Evolutionary conservation across 371 early-diverging fungal species (phyloP), one percentile per base, ranked within the genome.

Genomic region (Mucor mucedo): DNA sequence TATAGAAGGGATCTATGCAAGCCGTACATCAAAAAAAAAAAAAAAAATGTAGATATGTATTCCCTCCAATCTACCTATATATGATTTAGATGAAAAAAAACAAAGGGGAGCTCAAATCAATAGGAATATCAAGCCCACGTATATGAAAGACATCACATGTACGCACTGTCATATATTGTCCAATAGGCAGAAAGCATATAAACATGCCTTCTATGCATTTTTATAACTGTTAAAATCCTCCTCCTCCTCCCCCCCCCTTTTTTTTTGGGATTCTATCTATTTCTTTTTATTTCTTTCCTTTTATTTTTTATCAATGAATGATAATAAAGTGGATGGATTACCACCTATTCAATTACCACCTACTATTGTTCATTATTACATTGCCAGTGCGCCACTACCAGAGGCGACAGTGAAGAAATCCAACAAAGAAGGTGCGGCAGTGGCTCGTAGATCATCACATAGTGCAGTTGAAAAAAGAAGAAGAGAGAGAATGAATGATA

Each of bases 401-500:
- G 21, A 21, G 21, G 21, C 55, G 38, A 38, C 50, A 50, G 13
- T 53, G 21, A 28, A 16, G 14, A 33, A 48, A 21, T n/a, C 33
- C 2, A 30, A n/a, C 3, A 42, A 42, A n/a, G 30, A 30, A 10
- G 4, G 5, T 2, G 63, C 71, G 29, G 81, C 78, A 55, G 54
- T 69, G 35, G 66, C 72, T 47, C 84, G 89, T 53, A 86, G 83
- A 56, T 76, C 82, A 10, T 86, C 89, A 0, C 90, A 90, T 57
- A 86, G 87, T 21, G 89, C 89, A 29, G 84, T 90, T 10, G 90
- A 90, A 61, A 78, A 88, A 14, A 78, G 87, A 14, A 83, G 90
- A 44, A 86, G 90, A 50, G 89, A 90, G 48, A 82, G 83, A 48
- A 89, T 88, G 76, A 89, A 90, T 65, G 87, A 86, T 69, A 73